These are phyloP conservation scores for Ulmus americana DNA, from an alignment of 331 rosid species.

Conservation along the genomic window DNA sequence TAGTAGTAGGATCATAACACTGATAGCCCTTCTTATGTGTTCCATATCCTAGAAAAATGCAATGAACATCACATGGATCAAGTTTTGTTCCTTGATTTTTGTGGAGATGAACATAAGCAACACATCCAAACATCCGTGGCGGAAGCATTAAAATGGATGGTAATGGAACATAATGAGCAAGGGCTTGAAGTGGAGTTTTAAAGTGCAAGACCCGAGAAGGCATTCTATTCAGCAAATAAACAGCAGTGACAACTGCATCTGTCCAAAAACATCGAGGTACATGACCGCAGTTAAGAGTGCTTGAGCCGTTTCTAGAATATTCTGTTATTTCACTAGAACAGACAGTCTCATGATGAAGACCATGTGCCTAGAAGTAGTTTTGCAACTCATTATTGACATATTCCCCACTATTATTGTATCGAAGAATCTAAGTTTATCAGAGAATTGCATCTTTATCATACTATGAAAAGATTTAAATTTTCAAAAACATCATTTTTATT, in stretches of 20 bases:
- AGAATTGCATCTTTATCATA: too few relatives aligned
- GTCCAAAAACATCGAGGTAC: not conserved
- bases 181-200: conserved; percentile 3
- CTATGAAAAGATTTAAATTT: too few relatives aligned
- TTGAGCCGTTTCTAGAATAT: conserved; percentile 2
- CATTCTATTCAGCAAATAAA: not conserved
- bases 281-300: not conserved
- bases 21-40: too few relatives aligned
- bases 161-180: not conserved
- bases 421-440: too few relatives aligned
- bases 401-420: not conserved
- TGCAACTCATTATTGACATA: not conserved
- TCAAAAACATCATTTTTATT: too few relatives aligned
- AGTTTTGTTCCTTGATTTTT: too few relatives aligned
- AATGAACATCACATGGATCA: not conserved
- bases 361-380: not conserved
- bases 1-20: too few relatives aligned
- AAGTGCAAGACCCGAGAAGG: conserved; percentile 1
- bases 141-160: not conserved
- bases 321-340: not conserved
- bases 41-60: not conserved
- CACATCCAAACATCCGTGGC: not conserved
- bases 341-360: not conserved
- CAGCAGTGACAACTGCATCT: not conserved
- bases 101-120: too few relatives aligned